phyloP scores from a whole-genome alignment of 768 basidiomycete genomes.

The Mycena kentingensis region DNA sequence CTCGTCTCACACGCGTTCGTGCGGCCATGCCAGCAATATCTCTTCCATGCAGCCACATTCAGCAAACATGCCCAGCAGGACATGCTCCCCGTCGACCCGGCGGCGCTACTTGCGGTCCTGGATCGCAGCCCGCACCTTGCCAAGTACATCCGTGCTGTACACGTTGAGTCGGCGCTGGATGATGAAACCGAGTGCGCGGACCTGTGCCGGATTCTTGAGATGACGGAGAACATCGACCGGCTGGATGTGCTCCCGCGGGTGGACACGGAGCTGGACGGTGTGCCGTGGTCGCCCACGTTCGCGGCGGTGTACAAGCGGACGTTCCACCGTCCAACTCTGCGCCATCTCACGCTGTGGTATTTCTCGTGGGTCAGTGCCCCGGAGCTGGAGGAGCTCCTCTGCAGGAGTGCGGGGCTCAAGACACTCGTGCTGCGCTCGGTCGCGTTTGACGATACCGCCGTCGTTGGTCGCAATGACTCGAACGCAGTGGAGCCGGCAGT shows the following conservation, averaged over 20 bases:
- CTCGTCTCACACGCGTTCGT: slow-evolving; percentile 12
- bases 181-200: background rate
- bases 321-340: slow-evolving; percentile 1
- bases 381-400: slow-evolving; percentile 8
- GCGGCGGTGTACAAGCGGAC: background rate
- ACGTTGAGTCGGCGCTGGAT: slow-evolving; percentile 4
- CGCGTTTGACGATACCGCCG: background rate
- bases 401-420: slow-evolving; percentile 1
- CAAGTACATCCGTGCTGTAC: slow-evolving; percentile 6
- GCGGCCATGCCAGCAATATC: slow-evolving; percentile 14
- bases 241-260: slow-evolving; percentile 4
- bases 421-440: slow-evolving; percentile 10
- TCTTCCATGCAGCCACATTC: slow-evolving; percentile 13
- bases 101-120: background rate
- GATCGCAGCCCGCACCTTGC: slow-evolving; percentile 6
- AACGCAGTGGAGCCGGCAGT: background rate
- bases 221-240: slow-evolving; percentile 2
- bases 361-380: slow-evolving; percentile 3
- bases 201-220: slow-evolving; percentile 4
- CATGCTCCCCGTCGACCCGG: background rate
- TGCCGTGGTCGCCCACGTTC: background rate
- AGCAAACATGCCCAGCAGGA: slow-evolving; percentile 4
- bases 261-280: too few relatives aligned
- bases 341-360: slow-evolving; percentile 16
- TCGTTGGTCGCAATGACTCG: background rate